Evolutionary conservation across 2,329 filamentous ascomycete species (phyloP).

Genomic region (Penicillium sp.): DNA sequence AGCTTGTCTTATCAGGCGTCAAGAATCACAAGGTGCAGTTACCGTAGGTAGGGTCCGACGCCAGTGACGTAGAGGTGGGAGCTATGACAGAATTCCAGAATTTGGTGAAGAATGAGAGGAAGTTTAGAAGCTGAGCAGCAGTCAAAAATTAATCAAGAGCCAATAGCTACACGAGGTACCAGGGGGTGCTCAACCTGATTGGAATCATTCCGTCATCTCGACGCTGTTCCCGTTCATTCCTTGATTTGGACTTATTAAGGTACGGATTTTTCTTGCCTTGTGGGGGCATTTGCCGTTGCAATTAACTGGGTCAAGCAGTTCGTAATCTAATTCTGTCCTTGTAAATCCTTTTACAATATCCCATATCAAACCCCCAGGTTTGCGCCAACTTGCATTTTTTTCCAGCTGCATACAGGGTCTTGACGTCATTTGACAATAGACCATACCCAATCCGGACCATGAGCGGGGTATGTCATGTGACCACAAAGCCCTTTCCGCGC

Average conservation of each 20-base stretch:
- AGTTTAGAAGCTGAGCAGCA: neutral
- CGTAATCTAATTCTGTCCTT: neutral
- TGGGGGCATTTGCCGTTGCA: neutral
- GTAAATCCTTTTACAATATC: neutral
- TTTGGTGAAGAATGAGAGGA: neutral
- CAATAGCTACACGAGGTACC: neutral
- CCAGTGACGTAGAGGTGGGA: slow-evolving; percentile 4
- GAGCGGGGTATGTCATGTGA: slow-evolving; percentile 7
- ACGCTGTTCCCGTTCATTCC: slow-evolving; percentile 8
- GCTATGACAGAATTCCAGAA: slow-evolving; percentile 5
- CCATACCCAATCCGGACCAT: neutral
- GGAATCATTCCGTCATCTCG: slow-evolving; percentile 15
- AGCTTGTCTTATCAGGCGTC: slow-evolving; percentile 8
- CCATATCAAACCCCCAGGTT: neutral
- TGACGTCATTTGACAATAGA: slow-evolving; percentile 18
- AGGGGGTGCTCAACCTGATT: slow-evolving; percentile 6
- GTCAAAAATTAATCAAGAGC: neutral
- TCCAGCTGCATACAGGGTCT: neutral
- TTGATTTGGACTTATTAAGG: slow-evolving; percentile 10
- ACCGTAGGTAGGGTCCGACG: slow-evolving; percentile 7
- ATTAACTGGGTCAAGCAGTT: neutral
- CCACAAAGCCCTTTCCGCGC: slow-evolving; percentile 2
- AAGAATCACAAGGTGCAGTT: neutral
- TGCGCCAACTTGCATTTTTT: neutral
- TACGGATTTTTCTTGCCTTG: neutral